Conservation (phyloP, 148 eudicot genomes). For the Chenopodium formosanum region DNA sequence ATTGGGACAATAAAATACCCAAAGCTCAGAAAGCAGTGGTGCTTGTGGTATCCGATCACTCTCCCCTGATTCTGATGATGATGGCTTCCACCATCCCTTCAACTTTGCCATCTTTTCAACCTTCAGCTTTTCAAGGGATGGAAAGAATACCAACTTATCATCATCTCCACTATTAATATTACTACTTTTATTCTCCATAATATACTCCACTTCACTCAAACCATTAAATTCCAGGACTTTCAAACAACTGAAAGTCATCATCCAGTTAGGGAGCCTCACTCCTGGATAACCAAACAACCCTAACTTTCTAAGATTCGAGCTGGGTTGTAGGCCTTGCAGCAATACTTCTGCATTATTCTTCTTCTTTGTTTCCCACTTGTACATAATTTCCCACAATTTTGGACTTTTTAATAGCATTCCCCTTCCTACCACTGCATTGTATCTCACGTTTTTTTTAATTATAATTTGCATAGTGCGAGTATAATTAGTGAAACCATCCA, state of each 20-base stretch:
- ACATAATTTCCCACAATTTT: not conserved
- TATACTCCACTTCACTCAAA: not conserved
- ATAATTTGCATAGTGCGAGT: not conserved
- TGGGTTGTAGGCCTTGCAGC: not conserved
- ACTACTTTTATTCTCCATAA: not conserved
- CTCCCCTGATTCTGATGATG: not conserved
- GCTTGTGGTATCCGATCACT: too few species aligned
- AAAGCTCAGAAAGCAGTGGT: not conserved
- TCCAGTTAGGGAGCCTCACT: not conserved
- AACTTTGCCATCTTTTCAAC: not conserved
- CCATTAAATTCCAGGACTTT: not conserved
- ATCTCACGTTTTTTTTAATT: too few species aligned
- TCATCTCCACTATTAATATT: not conserved
- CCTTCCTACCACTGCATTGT: not conserved
- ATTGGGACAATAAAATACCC: not conserved
- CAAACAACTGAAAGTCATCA: not conserved
- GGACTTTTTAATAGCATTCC: not conserved
- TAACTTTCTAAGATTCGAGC: not conserved
- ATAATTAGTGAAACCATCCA: not conserved
- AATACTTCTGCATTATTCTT: not conserved
- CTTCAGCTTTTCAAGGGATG: slow-evolving; percentile 7
- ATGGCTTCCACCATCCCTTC: slow-evolving; percentile 11
- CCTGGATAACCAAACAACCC: not conserved
- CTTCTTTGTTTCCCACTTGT: not conserved
- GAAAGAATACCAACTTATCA: not conserved